These are phyloP conservation scores for Corynascus novoguineensis DNA, from an alignment of 495 filamentous ascomycete species.

Conservation along the genomic window DNA sequence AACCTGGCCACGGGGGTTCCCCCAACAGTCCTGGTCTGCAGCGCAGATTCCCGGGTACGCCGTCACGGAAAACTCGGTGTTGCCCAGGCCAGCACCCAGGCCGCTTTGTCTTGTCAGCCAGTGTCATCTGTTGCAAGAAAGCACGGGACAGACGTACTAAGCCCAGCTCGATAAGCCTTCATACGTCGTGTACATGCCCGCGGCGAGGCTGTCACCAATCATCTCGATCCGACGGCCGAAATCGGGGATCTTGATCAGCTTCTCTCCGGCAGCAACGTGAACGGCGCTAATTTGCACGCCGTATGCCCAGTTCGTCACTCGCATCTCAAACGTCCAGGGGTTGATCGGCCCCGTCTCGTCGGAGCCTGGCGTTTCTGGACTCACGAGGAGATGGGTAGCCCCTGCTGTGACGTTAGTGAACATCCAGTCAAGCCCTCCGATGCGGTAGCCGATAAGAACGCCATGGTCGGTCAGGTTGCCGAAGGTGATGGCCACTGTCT, in stretches of 20 bases:
- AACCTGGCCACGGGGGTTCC: constrained; percentile 48
- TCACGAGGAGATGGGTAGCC: constrained; percentile 57
- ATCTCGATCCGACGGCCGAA: constrained; percentile 55
- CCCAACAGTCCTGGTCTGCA: constrained; percentile 54
- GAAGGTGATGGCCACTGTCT: constrained; percentile 58
- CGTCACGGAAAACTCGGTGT: constrained; percentile 59
- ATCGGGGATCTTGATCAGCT: constrained; percentile 48
- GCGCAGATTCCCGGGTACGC: constrained; percentile 60
- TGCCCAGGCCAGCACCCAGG: constrained; percentile 55
- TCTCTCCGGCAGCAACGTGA: constrained; percentile 45
- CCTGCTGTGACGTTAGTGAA: constrained; percentile 62
- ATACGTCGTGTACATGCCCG: constrained; percentile 60
- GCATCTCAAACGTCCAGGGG: constrained; percentile 47
- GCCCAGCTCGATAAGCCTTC: constrained; percentile 58
- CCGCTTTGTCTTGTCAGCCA: constrained; percentile 23
- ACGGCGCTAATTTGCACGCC: constrained; percentile 57
- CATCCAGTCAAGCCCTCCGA: constrained; percentile 59
- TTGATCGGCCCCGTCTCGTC: constrained; percentile 35
- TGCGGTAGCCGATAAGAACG: constrained; percentile 57
- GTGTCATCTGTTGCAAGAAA: neutral
- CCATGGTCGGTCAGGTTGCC: constrained; percentile 52
- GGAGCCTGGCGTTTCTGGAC: constrained; percentile 36
- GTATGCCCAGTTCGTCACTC: constrained; percentile 63
- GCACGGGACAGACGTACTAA: constrained; percentile 34
- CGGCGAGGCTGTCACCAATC: constrained; percentile 55